Conservation (phyloP, 306 rosid species). For the Prunus mongolica region DNA sequence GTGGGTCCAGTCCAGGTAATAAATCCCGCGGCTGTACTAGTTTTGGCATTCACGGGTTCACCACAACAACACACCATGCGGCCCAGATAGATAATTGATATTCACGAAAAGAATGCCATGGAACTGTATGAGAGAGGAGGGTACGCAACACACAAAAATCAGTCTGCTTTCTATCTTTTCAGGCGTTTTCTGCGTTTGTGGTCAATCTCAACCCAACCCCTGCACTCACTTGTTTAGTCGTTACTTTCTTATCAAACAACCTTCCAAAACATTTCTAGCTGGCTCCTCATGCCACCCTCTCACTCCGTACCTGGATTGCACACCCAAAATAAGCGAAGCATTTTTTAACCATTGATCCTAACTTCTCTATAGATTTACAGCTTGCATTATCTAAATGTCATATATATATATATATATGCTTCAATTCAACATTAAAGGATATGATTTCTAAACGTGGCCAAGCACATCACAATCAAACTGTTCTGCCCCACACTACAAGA, state of each 20-base stretch:
- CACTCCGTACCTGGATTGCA: not conserved
- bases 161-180: not conserved
- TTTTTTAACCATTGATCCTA: not conserved
- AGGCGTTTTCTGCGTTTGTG: slow-evolving; percentile 1
- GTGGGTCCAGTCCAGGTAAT: not conserved
- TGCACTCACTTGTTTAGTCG: not conserved
- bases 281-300: not conserved
- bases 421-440: too few relatives aligned
- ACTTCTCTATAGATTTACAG: too few relatives aligned
- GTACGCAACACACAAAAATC: not conserved
- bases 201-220: not conserved
- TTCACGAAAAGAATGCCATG: slow-evolving; percentile 3
- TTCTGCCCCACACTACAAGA: not conserved
- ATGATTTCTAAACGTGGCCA: too few relatives aligned
- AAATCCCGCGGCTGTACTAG: not conserved
- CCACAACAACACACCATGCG: not conserved
- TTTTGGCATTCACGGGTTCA: slow-evolving; percentile 4
- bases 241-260: slow-evolving; percentile 1
- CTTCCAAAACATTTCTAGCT: slow-evolving; percentile 3
- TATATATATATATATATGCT: too few relatives aligned
- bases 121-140: not conserved
- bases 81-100: not conserved
- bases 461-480: too few relatives aligned
- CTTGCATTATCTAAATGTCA: too few relatives aligned
- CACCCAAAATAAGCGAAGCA: not conserved